Percentiles rank a stretch among this genome's conserved stretches.
phyloP scores from a whole-genome alignment of 306 rosid genomes.

The Rosa chinensis region DNA sequence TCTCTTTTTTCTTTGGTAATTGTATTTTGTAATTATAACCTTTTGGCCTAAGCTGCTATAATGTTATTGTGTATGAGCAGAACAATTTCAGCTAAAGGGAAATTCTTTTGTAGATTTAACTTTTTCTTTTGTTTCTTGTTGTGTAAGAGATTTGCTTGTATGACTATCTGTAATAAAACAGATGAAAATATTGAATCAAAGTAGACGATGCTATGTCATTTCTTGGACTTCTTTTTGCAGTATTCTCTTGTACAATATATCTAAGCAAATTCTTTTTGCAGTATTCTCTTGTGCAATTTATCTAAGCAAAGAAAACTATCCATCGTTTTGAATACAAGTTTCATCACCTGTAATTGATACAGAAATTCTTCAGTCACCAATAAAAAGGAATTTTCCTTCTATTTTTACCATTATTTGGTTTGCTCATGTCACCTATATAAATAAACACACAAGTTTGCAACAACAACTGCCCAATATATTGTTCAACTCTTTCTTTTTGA shows the following conservation, averaged over 20 bases:
- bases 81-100: slow-evolving; percentile 15
- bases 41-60: slow-evolving; percentile 14
- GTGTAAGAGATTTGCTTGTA: slow-evolving; percentile 11
- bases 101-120: slow-evolving; percentile 11
- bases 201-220: neutral
- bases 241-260: neutral
- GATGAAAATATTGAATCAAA: neutral
- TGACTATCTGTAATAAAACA: slow-evolving; percentile 1
- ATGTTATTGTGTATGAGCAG: slow-evolving; percentile 32
- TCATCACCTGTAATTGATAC: neutral
- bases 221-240: neutral
- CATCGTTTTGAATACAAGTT: neutral
- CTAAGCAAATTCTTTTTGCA: neutral
- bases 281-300: neutral
- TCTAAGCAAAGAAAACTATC: neutral
- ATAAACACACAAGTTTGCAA: slow-evolving; percentile 5
- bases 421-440: neutral
- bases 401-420: neutral
- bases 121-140: slow-evolving; percentile 2
- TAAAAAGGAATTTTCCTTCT: neutral
- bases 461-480: slow-evolving; percentile 8
- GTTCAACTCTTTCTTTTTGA: neutral
- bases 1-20: neutral
- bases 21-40: neutral
- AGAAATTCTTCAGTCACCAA: neutral